Percentiles rank a stretch among this genome's conserved stretches.
Conservation (phyloP, 176 grass and related monocot species). For the bread wheat (Triticum aestivum) region IWGSC_CS_RefSeq_v2.1 NC_057798.1:720493047-720493546, state of each 20-base stretch:
- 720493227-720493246: background rate
- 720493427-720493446: background rate
- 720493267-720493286: background rate
- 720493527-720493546: background rate
- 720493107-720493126: background rate
- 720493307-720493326: background rate
- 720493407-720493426: background rate
- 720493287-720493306: background rate
- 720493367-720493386: background rate
- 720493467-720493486: background rate
- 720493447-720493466: background rate
- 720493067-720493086: background rate
- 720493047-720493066: background rate
- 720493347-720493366: background rate
- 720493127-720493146: background rate
- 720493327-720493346: background rate
- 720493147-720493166: background rate
- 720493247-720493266: background rate
- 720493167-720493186: background rate
- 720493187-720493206: background rate
- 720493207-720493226: background rate
- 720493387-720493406: too few relatives aligned
- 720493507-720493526: background rate
- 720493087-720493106: background rate
- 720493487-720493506: background rate